Conservation (phyloP, 2,329 filamentous ascomycete genomes). For the Teratosphaeria pseudoeucalypti region DNA sequence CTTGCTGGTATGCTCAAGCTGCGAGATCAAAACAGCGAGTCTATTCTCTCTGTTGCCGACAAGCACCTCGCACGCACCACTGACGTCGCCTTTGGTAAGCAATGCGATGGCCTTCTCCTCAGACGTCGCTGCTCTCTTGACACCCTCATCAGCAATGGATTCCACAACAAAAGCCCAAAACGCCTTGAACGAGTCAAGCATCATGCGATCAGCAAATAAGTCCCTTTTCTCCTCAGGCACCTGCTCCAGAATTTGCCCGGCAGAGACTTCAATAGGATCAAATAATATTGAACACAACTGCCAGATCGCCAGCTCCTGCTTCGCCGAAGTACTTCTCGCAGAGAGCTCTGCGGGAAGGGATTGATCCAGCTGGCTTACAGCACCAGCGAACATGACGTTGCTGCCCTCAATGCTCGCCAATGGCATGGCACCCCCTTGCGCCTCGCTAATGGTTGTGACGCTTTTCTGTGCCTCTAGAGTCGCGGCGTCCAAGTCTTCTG, state of each 20-base stretch:
- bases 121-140: slow-evolving; percentile 49
- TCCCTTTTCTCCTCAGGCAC: slow-evolving; percentile 33
- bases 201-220: slow-evolving; percentile 30
- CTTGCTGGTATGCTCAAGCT: slow-evolving; percentile 61
- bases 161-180: slow-evolving; percentile 48
- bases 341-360: slow-evolving; percentile 6
- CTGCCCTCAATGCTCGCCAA: slow-evolving; percentile 39
- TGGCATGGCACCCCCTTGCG: slow-evolving; percentile 42
- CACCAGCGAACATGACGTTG: slow-evolving; percentile 39
- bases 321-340: slow-evolving; percentile 15
- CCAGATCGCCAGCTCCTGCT: slow-evolving; percentile 70
- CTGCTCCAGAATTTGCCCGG: slow-evolving; percentile 4
- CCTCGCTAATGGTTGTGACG: slow-evolving; percentile 33
- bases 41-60: slow-evolving; percentile 67
- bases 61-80: slow-evolving; percentile 73
- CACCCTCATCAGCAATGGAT: slow-evolving; percentile 30
- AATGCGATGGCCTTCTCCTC: slow-evolving; percentile 80
- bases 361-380: slow-evolving; percentile 29
- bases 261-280: slow-evolving; percentile 45
- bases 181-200: slow-evolving; percentile 53
- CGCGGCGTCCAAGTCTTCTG: slow-evolving; percentile 28
- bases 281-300: slow-evolving; percentile 78
- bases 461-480: slow-evolving; percentile 13
- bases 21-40: slow-evolving; percentile 71
- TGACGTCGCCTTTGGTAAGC: slow-evolving; percentile 66